Conservation (phyloP, 768 basidiomycete species). For the Amanita rimosa region DNA sequence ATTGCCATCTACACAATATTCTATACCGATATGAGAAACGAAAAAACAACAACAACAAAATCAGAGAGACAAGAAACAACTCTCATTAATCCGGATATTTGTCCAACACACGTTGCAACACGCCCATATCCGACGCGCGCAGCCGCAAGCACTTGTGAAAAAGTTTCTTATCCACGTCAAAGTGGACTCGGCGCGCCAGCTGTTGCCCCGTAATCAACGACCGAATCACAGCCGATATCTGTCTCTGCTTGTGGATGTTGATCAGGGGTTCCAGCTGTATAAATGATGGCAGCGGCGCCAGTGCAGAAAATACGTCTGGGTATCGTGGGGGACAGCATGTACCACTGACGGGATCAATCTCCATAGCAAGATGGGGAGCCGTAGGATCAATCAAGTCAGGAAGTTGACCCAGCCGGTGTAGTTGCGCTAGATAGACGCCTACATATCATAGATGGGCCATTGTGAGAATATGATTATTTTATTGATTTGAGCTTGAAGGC, state of each 20-base stretch:
- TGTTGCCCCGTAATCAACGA: conserved; percentile 75
- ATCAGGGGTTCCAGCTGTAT: conserved; percentile 80
- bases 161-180: conserved; percentile 60
- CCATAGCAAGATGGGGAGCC: conserved; percentile 56
- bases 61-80: no score
- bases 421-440: conserved; percentile 73
- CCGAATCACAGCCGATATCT: conserved; percentile 74
- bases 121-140: conserved; percentile 48
- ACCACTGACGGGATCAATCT: conserved; percentile 48
- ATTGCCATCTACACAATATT: no score
- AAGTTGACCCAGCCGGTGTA: conserved; percentile 51
- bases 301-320: conserved; percentile 68
- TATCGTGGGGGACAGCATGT: conserved; percentile 61
- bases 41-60: no score
- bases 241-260: conserved; percentile 82
- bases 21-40: no score
- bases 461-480: conserved; percentile 1
- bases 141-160: conserved; percentile 68
- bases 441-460: conserved; percentile 5
- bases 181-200: conserved; percentile 62
- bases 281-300: conserved; percentile 60
- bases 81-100: conserved; percentile 14
- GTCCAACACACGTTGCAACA: conserved; percentile 34
- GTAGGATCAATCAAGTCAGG: conserved; percentile 82
- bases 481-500: not conserved